Base-by-base conservation (phyloP, 495 filamentous ascomycete genomes). In the Clavariopsis aquatica region DNA sequence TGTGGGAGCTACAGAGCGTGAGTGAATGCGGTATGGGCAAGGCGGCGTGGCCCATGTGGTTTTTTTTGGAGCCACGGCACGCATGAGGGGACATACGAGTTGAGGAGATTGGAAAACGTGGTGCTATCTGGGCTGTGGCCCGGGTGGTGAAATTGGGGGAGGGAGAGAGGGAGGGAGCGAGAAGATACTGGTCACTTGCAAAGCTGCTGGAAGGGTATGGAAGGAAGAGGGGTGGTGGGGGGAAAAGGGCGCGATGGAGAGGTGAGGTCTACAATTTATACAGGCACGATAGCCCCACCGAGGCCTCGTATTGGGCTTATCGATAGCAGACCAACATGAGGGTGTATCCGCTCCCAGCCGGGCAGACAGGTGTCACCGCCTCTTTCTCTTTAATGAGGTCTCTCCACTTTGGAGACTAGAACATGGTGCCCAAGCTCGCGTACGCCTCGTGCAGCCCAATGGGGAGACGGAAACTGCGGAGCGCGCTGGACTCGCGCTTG, bases 91-190 rank as follows among this genome's bases (percentile, higher is more conserved):
- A 78, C 89, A 72, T 84, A 92, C 90, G 89, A 92, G 85, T 92
- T 91, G 59, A 93, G 83, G 66, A 92, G 84, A 79, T 91, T 93
- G 81, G 89, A 90, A 85, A 91, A 93, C 89, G 88, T 92, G 77
- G 88, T 92, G 89, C 70, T 69, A 64, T 65, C 73, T 53, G 72
- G 73, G 72, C 71, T 64, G 67, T 72, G 70, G 70, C 70, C 70
- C 70, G 43, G 27, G 4, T 28, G 26, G 17, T 53, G 51, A 29
- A 28, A 20, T 57, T 47, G 29, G 1, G 23, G 36, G n/a, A n/a
- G n/a, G n/a, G n/a, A 9, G 29, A 27, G 19, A 27, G 41, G 45
- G 52, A 28, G 2, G 28, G 7, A 19, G 43, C n/a, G n/a, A 38
- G 45, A 31, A 15, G 31, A 41, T 20, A 15, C 20, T 49, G 51